Conservation (phyloP, 257 asterid species). For the Osmanthus fragrans region DNA sequence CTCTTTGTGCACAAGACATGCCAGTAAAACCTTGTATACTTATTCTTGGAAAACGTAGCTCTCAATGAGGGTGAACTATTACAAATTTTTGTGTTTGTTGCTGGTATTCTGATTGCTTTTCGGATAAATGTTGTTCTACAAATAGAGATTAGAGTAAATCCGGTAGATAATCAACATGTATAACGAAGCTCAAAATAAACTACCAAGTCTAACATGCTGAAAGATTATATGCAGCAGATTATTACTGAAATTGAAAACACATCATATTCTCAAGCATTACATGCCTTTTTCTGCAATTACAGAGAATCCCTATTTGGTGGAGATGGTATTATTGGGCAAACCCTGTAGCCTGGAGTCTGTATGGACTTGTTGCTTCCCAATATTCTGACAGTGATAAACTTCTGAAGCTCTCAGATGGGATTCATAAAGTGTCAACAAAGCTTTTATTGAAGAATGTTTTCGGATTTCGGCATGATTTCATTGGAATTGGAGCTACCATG, state of each 20-base stretch:
- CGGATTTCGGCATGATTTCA: constrained; percentile 75
- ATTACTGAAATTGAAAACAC: background rate
- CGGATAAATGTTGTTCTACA: background rate
- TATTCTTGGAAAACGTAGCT: background rate
- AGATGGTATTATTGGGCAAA: constrained; percentile 44
- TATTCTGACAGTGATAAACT: constrained; percentile 55
- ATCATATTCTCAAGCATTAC: constrained; percentile 13
- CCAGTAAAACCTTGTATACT: background rate
- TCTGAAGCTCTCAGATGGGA: constrained; percentile 65
- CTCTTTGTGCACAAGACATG: background rate
- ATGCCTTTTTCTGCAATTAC: constrained; percentile 3
- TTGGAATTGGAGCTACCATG: constrained; percentile 68
- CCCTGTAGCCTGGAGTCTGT: constrained; percentile 42
- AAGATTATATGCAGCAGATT: background rate
- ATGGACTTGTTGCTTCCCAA: constrained; percentile 75
- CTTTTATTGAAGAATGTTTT: constrained; percentile 56
- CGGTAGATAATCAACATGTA: background rate
- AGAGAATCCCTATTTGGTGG: constrained; percentile 57
- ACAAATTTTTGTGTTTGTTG: background rate
- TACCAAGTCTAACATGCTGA: background rate
- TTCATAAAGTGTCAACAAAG: constrained; percentile 42
- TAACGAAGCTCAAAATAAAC: too few species aligned
- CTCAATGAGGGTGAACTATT: background rate
- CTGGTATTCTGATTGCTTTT: background rate
- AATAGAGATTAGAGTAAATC: background rate